phyloP scores from a whole-genome alignment of 352 stramenopile species.

The Phytophthora agathidicida region DNA sequence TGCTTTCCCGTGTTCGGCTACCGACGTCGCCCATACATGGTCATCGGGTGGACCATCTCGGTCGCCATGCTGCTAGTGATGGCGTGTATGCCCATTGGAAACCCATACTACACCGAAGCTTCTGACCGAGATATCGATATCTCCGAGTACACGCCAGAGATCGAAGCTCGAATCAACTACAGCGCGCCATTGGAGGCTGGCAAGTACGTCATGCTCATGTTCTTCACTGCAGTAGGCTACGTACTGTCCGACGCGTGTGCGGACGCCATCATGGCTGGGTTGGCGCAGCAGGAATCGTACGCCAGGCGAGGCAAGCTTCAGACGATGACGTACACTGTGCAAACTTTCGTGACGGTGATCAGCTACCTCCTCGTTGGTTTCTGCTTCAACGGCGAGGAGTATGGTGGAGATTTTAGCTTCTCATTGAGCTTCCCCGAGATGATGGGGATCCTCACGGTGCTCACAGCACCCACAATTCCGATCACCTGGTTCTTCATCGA shows the following conservation, averaged over 20 bases:
- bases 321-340: slow-evolving; percentile 52
- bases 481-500: slow-evolving; percentile 54
- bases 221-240: slow-evolving; percentile 50
- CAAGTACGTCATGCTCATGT: slow-evolving; percentile 53
- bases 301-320: slow-evolving; percentile 53
- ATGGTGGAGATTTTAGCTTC: slow-evolving; percentile 47
- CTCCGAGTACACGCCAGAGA: slow-evolving; percentile 35
- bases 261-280: slow-evolving; percentile 56
- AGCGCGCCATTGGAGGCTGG: slow-evolving; percentile 35
- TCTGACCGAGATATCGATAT: slow-evolving; percentile 31
- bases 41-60: slow-evolving; percentile 54
- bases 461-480: slow-evolving; percentile 45
- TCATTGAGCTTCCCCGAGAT: slow-evolving; percentile 37
- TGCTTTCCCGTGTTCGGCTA: slow-evolving; percentile 60
- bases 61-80: slow-evolving; percentile 52
- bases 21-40: slow-evolving; percentile 58
- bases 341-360: slow-evolving; percentile 43
- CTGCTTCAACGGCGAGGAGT: slow-evolving; percentile 49
- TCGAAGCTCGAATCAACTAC: slow-evolving; percentile 42
- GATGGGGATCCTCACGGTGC: slow-evolving; percentile 41
- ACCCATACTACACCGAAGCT: slow-evolving; percentile 50
- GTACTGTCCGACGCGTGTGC: slow-evolving; percentile 52
- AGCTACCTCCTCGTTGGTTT: slow-evolving; percentile 49
- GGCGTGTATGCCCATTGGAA: slow-evolving; percentile 38
- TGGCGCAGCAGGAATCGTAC: slow-evolving; percentile 55